Evolutionary conservation across 2,329 filamentous ascomycete genomes (phyloP), one percentile per base, ranked within the genome.

Genomic region (Diaporthe eres): DNA sequence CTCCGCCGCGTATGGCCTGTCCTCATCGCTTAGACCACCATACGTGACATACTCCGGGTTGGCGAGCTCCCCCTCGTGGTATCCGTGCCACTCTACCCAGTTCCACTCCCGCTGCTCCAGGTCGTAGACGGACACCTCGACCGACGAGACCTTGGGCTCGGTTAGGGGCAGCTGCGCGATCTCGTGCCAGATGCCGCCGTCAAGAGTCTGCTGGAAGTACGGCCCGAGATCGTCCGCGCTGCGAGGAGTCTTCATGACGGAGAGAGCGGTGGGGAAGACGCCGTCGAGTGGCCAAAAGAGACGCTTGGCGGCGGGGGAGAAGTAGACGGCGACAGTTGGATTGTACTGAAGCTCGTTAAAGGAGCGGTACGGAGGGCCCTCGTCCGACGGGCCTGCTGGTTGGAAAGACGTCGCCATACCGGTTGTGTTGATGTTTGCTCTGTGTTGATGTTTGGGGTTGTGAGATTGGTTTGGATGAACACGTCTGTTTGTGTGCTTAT

Each of bases 111-210:
- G 81, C n/a, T 78, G 60, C 28, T 81, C 76, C 70, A 81, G 78
- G 49, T 80, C 77, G 60, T 71, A 74, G 65, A 80, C 67, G 28
- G 70, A 77, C 51, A 74, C 79, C 70, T 77, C 72, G 39, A 82
- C 55, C 57, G 79, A 82, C 61, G 80, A 82, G 72, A 82, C 78
- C 74, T 81, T 81, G 65, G 80, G 80, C 63, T 81, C 78, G 49
- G 81, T 81, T n/a, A 82, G 65, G 28, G 81, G 78, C 47, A 79
- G 70, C 67, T 79, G 77, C 17, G 80, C 76, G 72, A 81, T 79
- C 68, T 79, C 75, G 72, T 82, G 80, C 78, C 79, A 82, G 44
- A 72, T 80, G 74, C 79, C 77, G 55, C 72, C 74, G 68, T 37
- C 68, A 72, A 63, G 72, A 71, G 55, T 67, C 76, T 75, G 73